Evolutionary conservation across 2,329 filamentous ascomycete species (phyloP), one percentile per base, ranked within the genome.

Genomic region (Botrytis tulipae): DNA sequence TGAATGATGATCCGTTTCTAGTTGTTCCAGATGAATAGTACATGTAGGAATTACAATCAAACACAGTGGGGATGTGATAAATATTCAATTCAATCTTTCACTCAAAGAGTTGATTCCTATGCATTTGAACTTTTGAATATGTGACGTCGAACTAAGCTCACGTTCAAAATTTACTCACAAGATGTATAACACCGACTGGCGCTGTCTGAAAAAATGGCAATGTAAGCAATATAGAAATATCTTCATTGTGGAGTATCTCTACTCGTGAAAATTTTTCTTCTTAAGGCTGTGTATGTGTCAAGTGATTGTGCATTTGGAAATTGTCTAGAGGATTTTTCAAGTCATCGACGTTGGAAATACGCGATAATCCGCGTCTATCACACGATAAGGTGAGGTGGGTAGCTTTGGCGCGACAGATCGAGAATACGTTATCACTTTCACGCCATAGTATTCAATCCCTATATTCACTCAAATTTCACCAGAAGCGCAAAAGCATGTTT

Each of bases 51-150:
- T 9, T 18, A 8, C 1, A n/a, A 4, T n/a, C 9, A 16, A 1
- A 25, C 2, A 2, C 8, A 0, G 9, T 18, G 22, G 16, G 12
- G 3, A 32, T 44, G 12, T 4, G 2, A 1, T 8, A 7, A 18
- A 20, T 1, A 22, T 44, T 44, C 16, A 32, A 65, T 42, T 1
- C 9, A 46, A 20, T 2, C 1, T 32, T 44, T 20, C n/a, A 44
- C 8, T 29, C 1, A 14, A 22, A n/a, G 2, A 22, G 4, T n/a
- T 48, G 46, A 0, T 25, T 48, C 22, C 18, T 42, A 20, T n/a
- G 8, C 16, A 7, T 63, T 62, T 9, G 42, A 63, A 10, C 25
- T 20, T 44, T 3, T 44, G 7, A 42, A 1, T 12, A 1, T 44
- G 16, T 63, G 40, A 22, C 7, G 32, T 22, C 32, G 4, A 29